phyloP scores from a whole-genome alignment of 768 basidiomycete genomes.

The Mycena leptocephala region DNA sequence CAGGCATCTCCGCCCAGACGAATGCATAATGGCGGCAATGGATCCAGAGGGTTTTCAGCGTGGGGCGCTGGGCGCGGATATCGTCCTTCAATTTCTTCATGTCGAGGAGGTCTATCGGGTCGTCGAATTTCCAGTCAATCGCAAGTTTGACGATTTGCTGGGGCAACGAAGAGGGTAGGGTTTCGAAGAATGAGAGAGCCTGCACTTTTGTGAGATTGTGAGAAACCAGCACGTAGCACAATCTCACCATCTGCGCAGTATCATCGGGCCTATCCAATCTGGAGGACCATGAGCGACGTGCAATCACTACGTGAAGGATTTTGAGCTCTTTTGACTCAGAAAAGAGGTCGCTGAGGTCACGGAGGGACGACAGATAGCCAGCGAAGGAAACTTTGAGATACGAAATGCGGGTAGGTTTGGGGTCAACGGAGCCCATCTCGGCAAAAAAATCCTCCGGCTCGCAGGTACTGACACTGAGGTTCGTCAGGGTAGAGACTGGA shows the following conservation, averaged over 20 bases:
- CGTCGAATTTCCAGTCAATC: background rate
- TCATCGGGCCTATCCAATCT: background rate
- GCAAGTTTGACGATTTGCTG: constrained; percentile 4
- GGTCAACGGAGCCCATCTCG: background rate
- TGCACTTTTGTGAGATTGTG: background rate
- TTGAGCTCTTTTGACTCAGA: background rate
- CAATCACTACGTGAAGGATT: background rate
- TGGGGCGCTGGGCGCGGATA: background rate
- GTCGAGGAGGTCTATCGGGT: background rate
- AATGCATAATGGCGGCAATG: background rate
- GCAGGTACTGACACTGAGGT: background rate
- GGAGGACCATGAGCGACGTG: background rate
- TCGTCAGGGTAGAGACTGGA: background rate
- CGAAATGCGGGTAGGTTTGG: background rate
- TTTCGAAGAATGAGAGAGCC: background rate
- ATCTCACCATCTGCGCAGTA: background rate
- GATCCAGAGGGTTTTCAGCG: constrained; percentile 13
- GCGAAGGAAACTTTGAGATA: background rate
- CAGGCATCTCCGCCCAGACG: constrained; percentile 1
- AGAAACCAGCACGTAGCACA: background rate
- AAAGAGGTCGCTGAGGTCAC: background rate
- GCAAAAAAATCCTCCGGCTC: background rate
- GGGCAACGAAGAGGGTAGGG: background rate
- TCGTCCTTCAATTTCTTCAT: background rate
- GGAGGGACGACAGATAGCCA: background rate